A percentile compares a stretch with the other conserved stretches of the same genome.
These are phyloP conservation scores for Leccinum longicurvipes DNA, from an alignment of 768 basidiomycete genomes.

Conservation along the genomic window DNA sequence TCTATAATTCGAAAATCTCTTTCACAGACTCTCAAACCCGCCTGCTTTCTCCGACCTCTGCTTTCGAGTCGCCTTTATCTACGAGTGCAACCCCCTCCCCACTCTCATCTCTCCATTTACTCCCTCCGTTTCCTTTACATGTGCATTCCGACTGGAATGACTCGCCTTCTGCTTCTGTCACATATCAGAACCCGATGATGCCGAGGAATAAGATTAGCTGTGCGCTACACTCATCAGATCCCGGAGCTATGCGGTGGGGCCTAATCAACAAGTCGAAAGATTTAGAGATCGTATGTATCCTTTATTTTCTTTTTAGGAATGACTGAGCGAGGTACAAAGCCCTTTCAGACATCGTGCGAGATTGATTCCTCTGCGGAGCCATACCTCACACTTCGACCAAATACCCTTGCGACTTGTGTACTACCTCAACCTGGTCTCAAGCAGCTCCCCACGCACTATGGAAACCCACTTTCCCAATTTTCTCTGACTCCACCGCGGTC, in stretches of 20 bases:
- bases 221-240: slow-evolving; percentile 22
- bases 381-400: background rate
- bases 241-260: slow-evolving; percentile 18
- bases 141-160: background rate
- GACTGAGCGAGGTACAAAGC: slow-evolving; percentile 1
- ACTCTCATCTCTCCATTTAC: slow-evolving; percentile 11
- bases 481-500: background rate
- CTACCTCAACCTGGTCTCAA: background rate
- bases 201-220: slow-evolving; percentile 6
- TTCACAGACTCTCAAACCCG: slow-evolving; percentile 4
- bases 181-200: slow-evolving; percentile 15
- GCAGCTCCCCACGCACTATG: background rate
- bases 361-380: slow-evolving; percentile 13
- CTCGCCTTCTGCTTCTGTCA: background rate
- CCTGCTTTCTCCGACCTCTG: background rate
- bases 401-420: background rate
- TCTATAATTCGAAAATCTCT: slow-evolving; percentile 1
- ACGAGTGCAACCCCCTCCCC: slow-evolving; percentile 12
- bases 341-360: slow-evolving; percentile 27
- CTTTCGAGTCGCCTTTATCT: slow-evolving; percentile 2
- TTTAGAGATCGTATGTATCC: slow-evolving; percentile 28
- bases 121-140: slow-evolving; percentile 15
- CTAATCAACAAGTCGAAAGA: slow-evolving; percentile 23
- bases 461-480: background rate
- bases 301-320: background rate